Base-by-base conservation (phyloP, 225 moss, liverwort and hornwort genomes). In the Straminergon stramineum region DNA sequence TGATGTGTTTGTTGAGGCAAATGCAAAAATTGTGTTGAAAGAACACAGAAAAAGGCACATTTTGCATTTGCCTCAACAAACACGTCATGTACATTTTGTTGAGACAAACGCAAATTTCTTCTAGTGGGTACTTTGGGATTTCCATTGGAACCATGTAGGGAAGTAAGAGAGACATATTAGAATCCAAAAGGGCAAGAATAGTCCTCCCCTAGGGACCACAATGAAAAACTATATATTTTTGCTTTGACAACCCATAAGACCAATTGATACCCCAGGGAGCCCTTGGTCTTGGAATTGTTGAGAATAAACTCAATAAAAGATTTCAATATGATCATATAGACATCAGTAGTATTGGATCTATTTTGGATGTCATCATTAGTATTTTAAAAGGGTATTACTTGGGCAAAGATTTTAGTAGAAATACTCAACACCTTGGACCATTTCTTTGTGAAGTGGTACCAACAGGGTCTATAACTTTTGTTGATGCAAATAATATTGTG, bases 201-300 rank as follows among this genome's bases (percentile, higher is more conserved):
- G 11, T 51, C 11, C 11, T 48, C 31, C 1, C 17, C 2, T 43
- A 11, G 10, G 6, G 30, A 28, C 10, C 4, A 74, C 7, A 11
- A 48, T 75, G 1, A 4, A 0, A 30, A 75, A 31, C 11, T 31
- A 19, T 18, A 31, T 75, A 4, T 11, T 75, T 75, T 31, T 75
- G 17, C 2, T 48, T 75, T 18, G 31, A 11, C 0, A 0, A 0
- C 75, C 3, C 18, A 13, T 24, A 37, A 57, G 57, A 17, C 17
- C 18, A 57, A 57, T 48, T 48, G 9, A 48, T 48, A 48, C 48
- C 48, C 48, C 10, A 48, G 48, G 48, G 9, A 48, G 10, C 48
- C 48, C 48, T 9, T 45, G 17, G 2, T 27, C 5, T 43, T 26
- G 8, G 8, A 6, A 27, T 73, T 73, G 43, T 73, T 73, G 28